Conservation (phyloP, 768 basidiomycete species). For the Porphyrellus cyaneotinctus region DNA sequence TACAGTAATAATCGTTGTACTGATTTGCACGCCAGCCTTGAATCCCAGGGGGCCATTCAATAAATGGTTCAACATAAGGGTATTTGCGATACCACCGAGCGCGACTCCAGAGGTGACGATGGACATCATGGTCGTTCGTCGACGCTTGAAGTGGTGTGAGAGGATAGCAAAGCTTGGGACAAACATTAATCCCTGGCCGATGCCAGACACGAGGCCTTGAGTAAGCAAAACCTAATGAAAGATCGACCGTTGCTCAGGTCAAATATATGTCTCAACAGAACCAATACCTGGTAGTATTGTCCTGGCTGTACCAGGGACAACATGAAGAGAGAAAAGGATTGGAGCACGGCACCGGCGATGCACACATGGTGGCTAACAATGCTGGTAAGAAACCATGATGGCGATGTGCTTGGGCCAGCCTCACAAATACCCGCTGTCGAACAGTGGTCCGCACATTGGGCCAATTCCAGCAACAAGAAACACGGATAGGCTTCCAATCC, state of each 20-base stretch:
- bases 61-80: slow-evolving; percentile 55
- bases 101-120: slow-evolving; percentile 45
- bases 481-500: slow-evolving; percentile 22
- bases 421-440: slow-evolving; percentile 29
- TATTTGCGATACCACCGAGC: slow-evolving; percentile 52
- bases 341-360: slow-evolving; percentile 25
- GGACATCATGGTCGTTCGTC: slow-evolving; percentile 42
- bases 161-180: slow-evolving; percentile 41
- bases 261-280: background rate
- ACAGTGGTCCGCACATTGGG: slow-evolving; percentile 23
- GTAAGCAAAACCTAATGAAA: slow-evolving; percentile 36
- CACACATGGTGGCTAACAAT: slow-evolving; percentile 11
- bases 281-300: slow-evolving; percentile 33
- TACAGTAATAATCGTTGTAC: slow-evolving; percentile 36
- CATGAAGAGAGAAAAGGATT: slow-evolving; percentile 35
- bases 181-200: slow-evolving; percentile 43
- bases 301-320: slow-evolving; percentile 34
- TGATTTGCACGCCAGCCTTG: slow-evolving; percentile 36
- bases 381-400: background rate
- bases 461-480: slow-evolving; percentile 21
- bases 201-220: slow-evolving; percentile 42
- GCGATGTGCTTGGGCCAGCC: background rate
- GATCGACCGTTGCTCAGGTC: background rate
- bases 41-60: slow-evolving; percentile 44
- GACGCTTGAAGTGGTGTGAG: slow-evolving; percentile 42